Evolutionary conservation across 1,139 yeast species (phyloP), one percentile per base, ranked within the genome.

Genomic region (Candida albicans): DNA sequence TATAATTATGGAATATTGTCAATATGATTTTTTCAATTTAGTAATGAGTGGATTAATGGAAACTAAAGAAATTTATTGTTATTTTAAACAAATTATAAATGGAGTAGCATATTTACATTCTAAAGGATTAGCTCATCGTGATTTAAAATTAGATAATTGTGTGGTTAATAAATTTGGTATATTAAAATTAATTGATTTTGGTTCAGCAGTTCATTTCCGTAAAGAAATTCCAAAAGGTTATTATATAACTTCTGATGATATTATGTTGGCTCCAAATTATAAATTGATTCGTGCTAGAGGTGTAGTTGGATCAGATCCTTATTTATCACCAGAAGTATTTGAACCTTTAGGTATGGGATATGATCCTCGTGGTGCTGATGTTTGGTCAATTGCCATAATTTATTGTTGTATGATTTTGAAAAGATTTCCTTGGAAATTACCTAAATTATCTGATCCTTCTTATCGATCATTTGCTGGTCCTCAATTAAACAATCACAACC

Each of bases 241-340:
- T 52, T 45, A 47, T 33, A 66, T 70, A 9, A 64, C 64, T 8
- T 53, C 51, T 8, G 53, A 59, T 33, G 52, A 56, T 41, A 44
- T 61, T 4, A 48, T 52, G 49, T 42, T 51, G 32, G 63, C 58
- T 38, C 59, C 54, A 3, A 48, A 50, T 8, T 60, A 59, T 47
- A 59, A 61, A 43, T 57, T 72, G 34, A 53, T 67, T 2, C 49
- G 59, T 39, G 83, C 87, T 1, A 65, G 75, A 31, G 95, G 95
- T n/a, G 75, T 86, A 8, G 88, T 85, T 24, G 95, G 95, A 2
- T 81, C 88, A 9, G 95, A 86, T 62, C 95, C 95, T 4, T 86
- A 86, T 58, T 64, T 86, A 52, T 86, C 93, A 0, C 95, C 93
- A 0, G 95, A 86, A 61, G 85, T 86, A 24, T 69, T 84, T 67